These are phyloP conservation scores for Mycena kentingensis DNA, from an alignment of 768 basidiomycete genomes.

Conservation along the genomic window DNA sequence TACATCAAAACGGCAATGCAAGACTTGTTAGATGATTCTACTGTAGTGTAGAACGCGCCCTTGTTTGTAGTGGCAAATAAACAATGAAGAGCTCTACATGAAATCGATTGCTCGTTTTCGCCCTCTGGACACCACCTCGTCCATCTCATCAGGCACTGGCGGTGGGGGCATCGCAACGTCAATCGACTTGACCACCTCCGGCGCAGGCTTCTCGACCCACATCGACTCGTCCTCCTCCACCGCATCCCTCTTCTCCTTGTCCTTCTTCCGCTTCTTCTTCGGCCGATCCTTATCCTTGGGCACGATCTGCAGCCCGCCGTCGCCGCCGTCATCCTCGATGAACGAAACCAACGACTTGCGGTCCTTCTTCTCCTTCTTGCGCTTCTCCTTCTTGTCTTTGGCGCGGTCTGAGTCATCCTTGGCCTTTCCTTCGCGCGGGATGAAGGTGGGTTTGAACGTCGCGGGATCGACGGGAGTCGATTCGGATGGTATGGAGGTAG, in stretches of 20 bases:
- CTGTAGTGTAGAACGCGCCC: neutral
- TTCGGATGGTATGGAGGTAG: slow-evolving; percentile 15
- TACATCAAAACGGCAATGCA: no score
- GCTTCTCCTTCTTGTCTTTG: slow-evolving; percentile 40
- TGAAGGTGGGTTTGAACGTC: slow-evolving; percentile 90
- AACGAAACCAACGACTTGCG: slow-evolving; percentile 62
- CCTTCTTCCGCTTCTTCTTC: slow-evolving; percentile 41
- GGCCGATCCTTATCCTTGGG: slow-evolving; percentile 27
- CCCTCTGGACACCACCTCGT: slow-evolving; percentile 38
- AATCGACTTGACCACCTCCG: slow-evolving; percentile 46
- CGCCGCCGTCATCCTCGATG: slow-evolving; percentile 51
- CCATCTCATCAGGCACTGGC: slow-evolving; percentile 24
- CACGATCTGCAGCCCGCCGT: slow-evolving; percentile 29
- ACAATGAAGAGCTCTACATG: slow-evolving; percentile 45
- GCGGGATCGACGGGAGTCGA: slow-evolving; percentile 44
- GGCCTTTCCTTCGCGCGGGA: slow-evolving; percentile 58
- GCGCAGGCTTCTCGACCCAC: slow-evolving; percentile 70
- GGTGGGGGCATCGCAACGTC: slow-evolving; percentile 1
- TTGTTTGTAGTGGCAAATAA: slow-evolving; percentile 1
- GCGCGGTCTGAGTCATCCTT: slow-evolving; percentile 29
- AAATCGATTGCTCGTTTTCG: slow-evolving; percentile 78
- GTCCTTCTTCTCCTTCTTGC: slow-evolving; percentile 53
- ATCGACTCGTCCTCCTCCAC: slow-evolving; percentile 54
- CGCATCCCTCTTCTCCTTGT: slow-evolving; percentile 29
- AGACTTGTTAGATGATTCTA: slow-evolving; percentile 8